Conservation (phyloP, 2,329 filamentous ascomycete species). For the Alternaria hordeiaustralica region DNA sequence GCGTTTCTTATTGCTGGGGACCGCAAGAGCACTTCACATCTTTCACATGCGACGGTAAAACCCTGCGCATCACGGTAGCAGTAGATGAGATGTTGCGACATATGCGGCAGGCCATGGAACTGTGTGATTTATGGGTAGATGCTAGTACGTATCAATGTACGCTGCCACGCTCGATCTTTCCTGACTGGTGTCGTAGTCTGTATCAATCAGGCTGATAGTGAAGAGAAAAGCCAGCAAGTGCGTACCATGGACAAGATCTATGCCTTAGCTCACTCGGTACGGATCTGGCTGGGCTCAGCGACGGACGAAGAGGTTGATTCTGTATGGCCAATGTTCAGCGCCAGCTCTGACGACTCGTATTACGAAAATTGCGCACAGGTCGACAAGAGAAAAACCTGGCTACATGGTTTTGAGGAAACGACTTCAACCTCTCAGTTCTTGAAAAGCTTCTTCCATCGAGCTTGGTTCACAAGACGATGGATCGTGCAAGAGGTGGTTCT, state of each 20-base stretch:
- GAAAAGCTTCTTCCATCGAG: not conserved
- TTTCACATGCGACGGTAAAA: fast-evolving
- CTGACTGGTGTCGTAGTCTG: not conserved
- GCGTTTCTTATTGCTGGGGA: not conserved
- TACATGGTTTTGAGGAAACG: not conserved
- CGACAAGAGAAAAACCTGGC: no score
- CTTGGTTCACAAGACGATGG: not conserved
- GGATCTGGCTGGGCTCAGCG: not conserved
- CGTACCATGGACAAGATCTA: fast-evolving
- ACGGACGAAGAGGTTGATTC: not conserved
- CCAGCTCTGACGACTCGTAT: no score
- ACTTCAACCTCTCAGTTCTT: fast-evolving
- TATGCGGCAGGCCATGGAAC: fast-evolving
- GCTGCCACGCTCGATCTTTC: fast-evolving
- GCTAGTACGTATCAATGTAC: not conserved
- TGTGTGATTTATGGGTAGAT: not conserved
- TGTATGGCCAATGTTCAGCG: not conserved
- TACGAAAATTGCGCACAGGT: no score
- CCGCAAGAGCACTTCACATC: fast-evolving
- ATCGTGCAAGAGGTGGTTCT: not conserved
- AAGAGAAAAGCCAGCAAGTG: not conserved
- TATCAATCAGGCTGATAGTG: fast-evolving
- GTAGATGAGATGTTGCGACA: not conserved
- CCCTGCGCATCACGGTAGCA: fast-evolving
- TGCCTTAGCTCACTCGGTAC: not conserved